Percentiles rank a stretch among this genome's conserved stretches.
Conservation (phyloP, 1,284 basidiomycete species). For the Pseudozyma sp. region DNA sequence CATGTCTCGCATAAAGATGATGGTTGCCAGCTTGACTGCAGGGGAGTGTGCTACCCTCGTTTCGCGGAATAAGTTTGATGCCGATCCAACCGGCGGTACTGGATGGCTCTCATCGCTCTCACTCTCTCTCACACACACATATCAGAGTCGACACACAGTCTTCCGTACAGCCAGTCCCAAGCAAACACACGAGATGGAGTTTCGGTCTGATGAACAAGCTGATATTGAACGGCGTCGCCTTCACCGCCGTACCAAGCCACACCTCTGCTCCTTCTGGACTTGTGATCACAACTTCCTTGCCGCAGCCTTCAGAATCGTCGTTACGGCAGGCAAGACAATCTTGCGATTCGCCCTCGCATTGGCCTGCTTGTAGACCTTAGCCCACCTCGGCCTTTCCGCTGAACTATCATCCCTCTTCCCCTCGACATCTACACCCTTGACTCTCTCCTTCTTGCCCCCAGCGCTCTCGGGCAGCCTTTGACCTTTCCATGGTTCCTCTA, state of each 20-base stretch:
- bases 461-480: conserved; percentile 40
- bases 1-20: too few species aligned
- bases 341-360: conserved; percentile 64
- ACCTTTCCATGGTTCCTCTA: conserved; percentile 57
- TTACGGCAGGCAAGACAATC: conserved; percentile 59
- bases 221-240: too few species aligned
- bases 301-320: conserved; percentile 39
- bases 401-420: conserved; percentile 18
- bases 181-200: too few species aligned
- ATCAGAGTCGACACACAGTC: too few species aligned
- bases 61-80: too few species aligned
- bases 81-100: too few species aligned
- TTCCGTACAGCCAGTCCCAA: too few species aligned
- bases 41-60: too few species aligned
- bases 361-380: conserved; percentile 57
- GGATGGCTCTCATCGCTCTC: too few species aligned
- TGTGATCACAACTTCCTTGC: conserved; percentile 26
- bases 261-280: neutral
- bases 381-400: conserved; percentile 23
- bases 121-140: too few species aligned
- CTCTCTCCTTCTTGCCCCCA: conserved; percentile 55
- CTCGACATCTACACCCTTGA: conserved; percentile 41
- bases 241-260: neutral
- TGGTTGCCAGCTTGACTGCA: too few species aligned
- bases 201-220: too few species aligned